Conservation (phyloP, 345 rosid genomes). For the Gossypium rotundifolium region DNA sequence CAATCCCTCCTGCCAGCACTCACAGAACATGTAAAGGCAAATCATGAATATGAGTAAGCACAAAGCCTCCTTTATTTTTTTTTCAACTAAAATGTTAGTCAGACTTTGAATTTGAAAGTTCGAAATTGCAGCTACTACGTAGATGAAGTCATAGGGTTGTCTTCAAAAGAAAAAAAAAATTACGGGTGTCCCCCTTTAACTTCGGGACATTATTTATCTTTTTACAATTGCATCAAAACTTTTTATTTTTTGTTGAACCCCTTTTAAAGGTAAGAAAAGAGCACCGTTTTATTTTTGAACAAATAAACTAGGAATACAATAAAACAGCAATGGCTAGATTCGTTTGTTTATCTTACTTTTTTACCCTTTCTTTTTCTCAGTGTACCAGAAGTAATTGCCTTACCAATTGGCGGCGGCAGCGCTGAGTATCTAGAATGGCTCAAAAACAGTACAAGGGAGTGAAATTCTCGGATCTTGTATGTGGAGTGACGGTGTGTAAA, state of each 20-base stretch:
- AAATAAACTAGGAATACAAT: neutral
- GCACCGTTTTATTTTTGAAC: neutral
- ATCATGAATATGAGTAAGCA: conserved; percentile 93
- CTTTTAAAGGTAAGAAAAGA: neutral
- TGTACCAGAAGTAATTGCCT: conserved; percentile 82
- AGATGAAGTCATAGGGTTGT: neutral
- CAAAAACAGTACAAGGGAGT: conserved; percentile 75
- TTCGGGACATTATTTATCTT: neutral
- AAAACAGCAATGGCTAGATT: neutral
- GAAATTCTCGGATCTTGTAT: conserved; percentile 19
- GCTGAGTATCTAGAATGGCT: conserved; percentile 75
- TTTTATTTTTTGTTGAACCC: neutral
- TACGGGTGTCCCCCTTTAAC: neutral
- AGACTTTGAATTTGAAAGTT: neutral
- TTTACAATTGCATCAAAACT: neutral
- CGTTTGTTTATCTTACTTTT: neutral
- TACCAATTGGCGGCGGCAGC: conserved; percentile 81
- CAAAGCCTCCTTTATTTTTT: neutral
- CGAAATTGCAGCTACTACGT: neutral
- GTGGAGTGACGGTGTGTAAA: neutral
- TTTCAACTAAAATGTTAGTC: neutral
- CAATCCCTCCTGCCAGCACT: conserved; percentile 71
- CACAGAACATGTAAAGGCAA: conserved; percentile 82
- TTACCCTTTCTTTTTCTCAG: conserved; percentile 27
- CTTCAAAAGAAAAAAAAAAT: neutral